Evolutionary conservation across 2,329 filamentous ascomycete species (phyloP), one percentile per base, ranked within the genome.

Genomic region (Cercospora zeina): DNA sequence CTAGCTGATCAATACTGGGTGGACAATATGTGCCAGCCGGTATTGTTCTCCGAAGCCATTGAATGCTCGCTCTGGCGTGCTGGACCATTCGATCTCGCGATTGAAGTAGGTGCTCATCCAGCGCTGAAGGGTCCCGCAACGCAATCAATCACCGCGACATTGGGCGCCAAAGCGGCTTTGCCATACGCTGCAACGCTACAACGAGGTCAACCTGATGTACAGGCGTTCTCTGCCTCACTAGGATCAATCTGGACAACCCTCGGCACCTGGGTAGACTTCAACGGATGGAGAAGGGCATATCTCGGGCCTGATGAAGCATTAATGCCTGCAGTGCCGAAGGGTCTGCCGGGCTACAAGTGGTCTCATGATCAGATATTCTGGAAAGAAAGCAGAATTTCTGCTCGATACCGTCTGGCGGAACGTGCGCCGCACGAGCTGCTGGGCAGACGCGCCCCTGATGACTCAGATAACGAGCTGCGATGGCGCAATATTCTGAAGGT

Each of bases 61-160:
- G 47, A 63, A n/a, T 21, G 58, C 2, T 65, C 76, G 0, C 13
- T 76, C 0, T 21, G 67, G 1, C 49, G 64, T 3, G 50, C 51
- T 13, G 69, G 68, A 0, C 56, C 67, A 0, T 73, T 77, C 30
- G 74, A 79, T 51, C 71, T 76, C 9, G 74, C 68, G n/a, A 68
- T 82, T 2, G 81, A 82, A 59, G 66, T 82, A 6, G 80, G 80
- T 0, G 78, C 80, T 1, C 80, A 82, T 62, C 76, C 80, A 0
- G 75, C 77, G 3, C 72, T 83, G 6, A 78, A 77, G 64, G 74
- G 74, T 0, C 79, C 80, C 0, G 72, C 75, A 0, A 69, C 62
- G 2, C 73, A 79, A 57, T 78, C 71, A 1, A 68, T 78, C 31
- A 69, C 73, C n/a, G 56, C 39, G 19, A 45, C 53, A n/a, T 31